Base-by-base conservation (phyloP, 345 rosid genomes). In the Gossypium stocksii region DNA sequence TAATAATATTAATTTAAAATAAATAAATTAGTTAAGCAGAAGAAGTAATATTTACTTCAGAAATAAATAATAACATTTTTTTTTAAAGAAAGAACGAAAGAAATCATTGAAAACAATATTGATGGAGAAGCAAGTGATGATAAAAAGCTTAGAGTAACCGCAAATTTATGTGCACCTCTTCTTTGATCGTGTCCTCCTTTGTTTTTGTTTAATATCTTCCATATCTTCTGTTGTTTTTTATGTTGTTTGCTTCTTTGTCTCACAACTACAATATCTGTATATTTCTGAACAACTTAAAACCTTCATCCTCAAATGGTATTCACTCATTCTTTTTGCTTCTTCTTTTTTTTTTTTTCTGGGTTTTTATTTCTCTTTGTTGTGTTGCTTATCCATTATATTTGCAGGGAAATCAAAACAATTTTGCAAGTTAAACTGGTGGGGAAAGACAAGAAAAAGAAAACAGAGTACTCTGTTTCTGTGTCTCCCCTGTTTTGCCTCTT, bases 71-170 rank as follows among this genome's bases (percentile, higher is more conserved):
- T 58, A 58, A 20, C 22, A 22, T 9, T 20, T 20, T 22, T 19
- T 10, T 58, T 11, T 29, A 0, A 66, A 9, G 3, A 46, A n/a
- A 4, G 52, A 27, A 1, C 5, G 17, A 27, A 69, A 17, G 16
- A 27, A 51, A 69, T 69, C 60, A 69, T 69, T 69, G 10, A 27
- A 69, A 51, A 9, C 25, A 27, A 66, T 72, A 60, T 64, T 22
- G 41, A 51, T 67, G 41, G 48, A 66, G 71, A 75, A 77, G 68
- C 69, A 74, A 70, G 81, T 56, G 41, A 65, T 63, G 56, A 51
- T 68, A 77, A 66, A 56, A 17, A 74, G 70, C 78, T 57, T 77
- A 48, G 88, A 85, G 84, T 75, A 71, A 73, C 67, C 66, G 61
- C 29, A 67, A 79, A 80, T 79, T 66, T 66, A 74, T 72, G 77